A percentile compares a stretch with the other conserved stretches of the same genome.
phyloP scores from a whole-genome alignment of 2,329 filamentous ascomycete species.

The Xylogone sp. region DNA sequence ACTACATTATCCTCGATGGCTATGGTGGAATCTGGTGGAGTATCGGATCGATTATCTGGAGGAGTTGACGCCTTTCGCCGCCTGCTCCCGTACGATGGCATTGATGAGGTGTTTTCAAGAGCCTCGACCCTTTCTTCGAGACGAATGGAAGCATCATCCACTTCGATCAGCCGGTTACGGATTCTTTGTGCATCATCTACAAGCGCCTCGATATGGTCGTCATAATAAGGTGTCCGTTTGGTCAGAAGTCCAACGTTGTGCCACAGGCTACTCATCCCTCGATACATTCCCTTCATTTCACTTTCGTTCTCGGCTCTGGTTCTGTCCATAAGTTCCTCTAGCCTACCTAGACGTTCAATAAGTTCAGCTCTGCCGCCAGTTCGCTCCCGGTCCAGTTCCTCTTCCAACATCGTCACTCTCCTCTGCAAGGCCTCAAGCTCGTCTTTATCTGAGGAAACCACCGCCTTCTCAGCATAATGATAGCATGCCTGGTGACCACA shows the following conservation, averaged over 20 bases:
- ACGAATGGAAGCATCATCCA: constrained; percentile 30
- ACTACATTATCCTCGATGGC: not conserved
- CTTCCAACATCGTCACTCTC: constrained; percentile 41
- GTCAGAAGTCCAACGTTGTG: constrained; percentile 44
- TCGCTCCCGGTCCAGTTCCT: constrained; percentile 35
- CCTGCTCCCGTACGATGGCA: constrained; percentile 11
- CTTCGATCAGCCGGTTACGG: constrained; percentile 25
- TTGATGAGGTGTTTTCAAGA: constrained; percentile 14
- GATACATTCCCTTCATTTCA: constrained; percentile 52
- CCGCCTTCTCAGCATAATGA: constrained; percentile 44
- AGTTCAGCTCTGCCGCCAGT: constrained; percentile 20
- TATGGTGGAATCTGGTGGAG: not conserved
- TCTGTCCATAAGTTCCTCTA: constrained; percentile 51
- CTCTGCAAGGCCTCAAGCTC: constrained; percentile 47
- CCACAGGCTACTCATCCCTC: constrained; percentile 51
- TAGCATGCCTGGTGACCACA: constrained; percentile 60
- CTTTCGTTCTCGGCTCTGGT: constrained; percentile 46
- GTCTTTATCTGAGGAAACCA: constrained; percentile 37
- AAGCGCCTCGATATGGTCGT: constrained; percentile 51
- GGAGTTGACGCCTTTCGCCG: constrained; percentile 25
- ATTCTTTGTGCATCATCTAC: constrained; percentile 34
- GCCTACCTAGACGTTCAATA: constrained; percentile 32
- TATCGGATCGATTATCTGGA: constrained; percentile 5
- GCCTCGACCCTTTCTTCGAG: constrained; percentile 27
- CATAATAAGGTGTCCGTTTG: constrained; percentile 44